Base-by-base conservation (phyloP, 805 yeast genomes). In the Citeromyces matritensis region DNA sequence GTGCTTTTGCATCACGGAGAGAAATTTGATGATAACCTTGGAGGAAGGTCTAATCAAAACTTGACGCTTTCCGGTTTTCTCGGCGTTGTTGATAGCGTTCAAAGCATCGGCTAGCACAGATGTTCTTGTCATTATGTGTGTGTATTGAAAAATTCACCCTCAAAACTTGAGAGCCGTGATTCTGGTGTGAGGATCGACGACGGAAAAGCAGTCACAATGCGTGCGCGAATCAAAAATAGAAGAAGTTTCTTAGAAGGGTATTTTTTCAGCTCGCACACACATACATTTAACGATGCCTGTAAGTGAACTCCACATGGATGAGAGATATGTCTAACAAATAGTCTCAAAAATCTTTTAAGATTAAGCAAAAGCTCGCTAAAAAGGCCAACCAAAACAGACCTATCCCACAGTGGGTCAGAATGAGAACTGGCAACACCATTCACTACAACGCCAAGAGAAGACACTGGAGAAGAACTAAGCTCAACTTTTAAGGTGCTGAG, bases 381-480 rank as follows among this genome's bases (percentile, higher is more conserved):
- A 96, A 95, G 62, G 77, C 76, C 64, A 88, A 85, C 73, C 95
- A 84, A 73, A 88, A 85, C 88, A 84, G 97, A 77, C 95, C 95
- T 63, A 80, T 88, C 65, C 98, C 98, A 58, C 95, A 86, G 72
- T 88, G 96, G 95, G 71, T 88, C 81, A 84, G 97, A 73, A 75
- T 86, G 68, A 88, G 85, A 81, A 84, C 97, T 63, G 77, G 70
- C 68, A 88, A 84, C 94, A 86, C 76, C 57, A 80, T 91, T 74
- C 84, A 94, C 77, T 84, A 84, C 82, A 88, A 88, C 73, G 93
- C 95, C 63, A 91, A 91, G 85, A 85, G 97, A 83, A 81, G 97
- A 78, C 94, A 91, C 91, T 88, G 98, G 98, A 88, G 95, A 82
- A 83, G 97, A 81, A 88, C 96, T 59, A 88, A 88, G 94, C 76